Base-by-base conservation (phyloP, 768 basidiomycete genomes). In the Aureoboletus auriporus region DNA sequence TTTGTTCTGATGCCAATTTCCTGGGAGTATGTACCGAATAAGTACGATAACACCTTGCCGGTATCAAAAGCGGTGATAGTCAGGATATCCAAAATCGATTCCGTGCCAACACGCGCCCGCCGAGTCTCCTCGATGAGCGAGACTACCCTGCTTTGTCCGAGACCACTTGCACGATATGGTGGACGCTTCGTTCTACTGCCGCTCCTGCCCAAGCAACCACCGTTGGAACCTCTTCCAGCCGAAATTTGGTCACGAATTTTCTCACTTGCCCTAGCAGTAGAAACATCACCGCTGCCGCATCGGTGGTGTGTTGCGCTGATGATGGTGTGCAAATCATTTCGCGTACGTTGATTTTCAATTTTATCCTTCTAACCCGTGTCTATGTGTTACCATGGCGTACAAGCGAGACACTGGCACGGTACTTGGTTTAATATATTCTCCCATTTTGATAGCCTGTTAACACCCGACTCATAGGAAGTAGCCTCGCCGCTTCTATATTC, bases 161-260 rank as follows among this genome's bases (percentile, higher is more conserved):
- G 89, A 49, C 86, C 84, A 1, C 83, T 82, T 55, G 83, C 80
- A 35, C 75, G 71, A 39, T 62, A 60, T 46, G 72, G 84, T 13
- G 83, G 86, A 39, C 72, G 72, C 28, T 72, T 90, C 27, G 64
- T 85, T 12, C 74, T 91, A 11, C 66, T 90, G 0, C 87, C 87
- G 13, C 73, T 91, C 14, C 73, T 89, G 11, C 86, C 85, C 11
- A 62, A 72, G 6, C 73, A 67, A 36, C 75, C 73, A 23, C 73
- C 74, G 14, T 53, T 75, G 41, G 79, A 75, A 52, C 69, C 79
- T 27, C 71, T 91, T 14, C 89, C 89, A 2, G 66, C 70, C 4
- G 89, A 90, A 68, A 61, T 90, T 52, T 90, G 89, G 89, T 68
- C 74, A 6, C 74, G 73, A 33, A 79, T 91, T 42, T 73, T 90